Base-by-base conservation (phyloP, 169 alveolate species). In the Blepharisma undulans region DNA sequence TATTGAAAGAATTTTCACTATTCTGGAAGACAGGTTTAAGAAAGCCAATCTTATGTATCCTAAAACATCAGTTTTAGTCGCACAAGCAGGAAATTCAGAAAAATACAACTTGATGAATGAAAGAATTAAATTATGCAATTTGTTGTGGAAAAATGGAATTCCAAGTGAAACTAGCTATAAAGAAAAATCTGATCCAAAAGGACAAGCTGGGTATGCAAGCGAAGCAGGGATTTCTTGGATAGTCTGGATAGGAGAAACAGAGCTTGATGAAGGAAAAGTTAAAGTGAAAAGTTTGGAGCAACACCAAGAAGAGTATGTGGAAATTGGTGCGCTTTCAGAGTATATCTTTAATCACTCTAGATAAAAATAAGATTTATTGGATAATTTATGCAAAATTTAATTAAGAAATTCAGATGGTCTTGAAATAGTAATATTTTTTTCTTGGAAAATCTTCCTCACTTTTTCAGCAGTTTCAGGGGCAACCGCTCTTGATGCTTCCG, bases 1-100 rank as follows among this genome's bases (percentile, higher is more conserved):
- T 21, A 97, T 98, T 29, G 99, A 99, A 89, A 93, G 99, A 85
- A 94, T 99, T 60, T 97, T 98, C 94, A 96, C 96, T 60, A 97
- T 98, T n/a, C 87, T 97, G 27, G 98, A 97, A 92, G 96, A 93
- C 48, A 92, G 93, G 80, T 90, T 82, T 16, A 94, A 93, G 78
- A 82, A 87, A 61, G 86, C 89, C 6, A 25, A 79, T 60, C 36
- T 84, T 21, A 22, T 79, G 27, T 74, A 74, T 29, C 87, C 87
- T 7, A 32, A 79, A 79, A 33, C 61, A 25, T 86, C 95, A 90
- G 90, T 89, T 2, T 79, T 92, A 33, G 95, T 93, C 74, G 94
- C 96, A 22, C 89, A 93, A 76, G 93, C 95, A 59, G 84, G 93
- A 19, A 93, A 90, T 0, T 93, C 96, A 33, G 78, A 92, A 4